These are phyloP conservation scores for Sarocladiaceae sp. DNA, from an alignment of 2,329 filamentous ascomycete genomes.

Conservation along the genomic window DNA sequence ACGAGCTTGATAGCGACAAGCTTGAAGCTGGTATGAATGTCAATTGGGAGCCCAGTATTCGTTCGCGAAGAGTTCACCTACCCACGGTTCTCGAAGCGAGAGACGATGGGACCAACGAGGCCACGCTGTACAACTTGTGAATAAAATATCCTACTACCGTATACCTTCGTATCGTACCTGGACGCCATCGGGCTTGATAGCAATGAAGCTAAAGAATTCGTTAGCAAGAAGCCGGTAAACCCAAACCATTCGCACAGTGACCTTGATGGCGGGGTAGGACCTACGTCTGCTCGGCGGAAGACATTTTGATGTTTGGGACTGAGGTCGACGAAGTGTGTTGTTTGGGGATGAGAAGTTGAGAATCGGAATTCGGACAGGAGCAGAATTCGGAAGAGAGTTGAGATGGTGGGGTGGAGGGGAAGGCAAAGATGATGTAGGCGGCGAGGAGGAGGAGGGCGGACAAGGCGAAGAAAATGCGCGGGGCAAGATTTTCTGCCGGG, in stretches of 20 bases:
- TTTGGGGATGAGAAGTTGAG: slow-evolving; percentile 6
- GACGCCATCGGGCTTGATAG: slow-evolving; percentile 99
- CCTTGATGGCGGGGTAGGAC: slow-evolving; percentile 37
- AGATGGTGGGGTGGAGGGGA: slow-evolving; percentile 22
- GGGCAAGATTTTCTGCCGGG: slow-evolving; percentile 34
- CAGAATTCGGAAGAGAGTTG: slow-evolving; percentile 23
- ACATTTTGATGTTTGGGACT: slow-evolving; percentile 51
- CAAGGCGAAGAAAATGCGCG: slow-evolving; percentile 37
- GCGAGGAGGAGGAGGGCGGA: slow-evolving; percentile 27
- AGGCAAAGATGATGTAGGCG: slow-evolving; percentile 28
- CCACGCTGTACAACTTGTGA: slow-evolving; percentile 64
- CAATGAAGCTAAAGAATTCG: slow-evolving; percentile 77
- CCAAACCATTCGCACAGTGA: slow-evolving; percentile 12
- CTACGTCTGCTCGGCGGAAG: slow-evolving; percentile 81
- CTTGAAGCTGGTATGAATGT: slow-evolving; percentile 61
- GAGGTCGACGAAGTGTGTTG: slow-evolving; percentile 18
- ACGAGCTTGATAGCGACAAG: slow-evolving; percentile 96
- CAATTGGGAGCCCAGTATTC: slow-evolving; percentile 13
- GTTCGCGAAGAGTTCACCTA: slow-evolving; percentile 30
- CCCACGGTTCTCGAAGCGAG: slow-evolving; percentile 96
- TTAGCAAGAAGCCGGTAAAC: slow-evolving; percentile 5
- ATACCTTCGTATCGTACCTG: slow-evolving; percentile 59
- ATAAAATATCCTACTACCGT: slow-evolving; percentile 8
- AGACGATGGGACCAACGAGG: slow-evolving; percentile 96
- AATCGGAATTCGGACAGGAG: slow-evolving; percentile 19